phyloP scores from a whole-genome alignment of 2,329 filamentous ascomycete genomes.

The Fusarium sp. region DNA sequence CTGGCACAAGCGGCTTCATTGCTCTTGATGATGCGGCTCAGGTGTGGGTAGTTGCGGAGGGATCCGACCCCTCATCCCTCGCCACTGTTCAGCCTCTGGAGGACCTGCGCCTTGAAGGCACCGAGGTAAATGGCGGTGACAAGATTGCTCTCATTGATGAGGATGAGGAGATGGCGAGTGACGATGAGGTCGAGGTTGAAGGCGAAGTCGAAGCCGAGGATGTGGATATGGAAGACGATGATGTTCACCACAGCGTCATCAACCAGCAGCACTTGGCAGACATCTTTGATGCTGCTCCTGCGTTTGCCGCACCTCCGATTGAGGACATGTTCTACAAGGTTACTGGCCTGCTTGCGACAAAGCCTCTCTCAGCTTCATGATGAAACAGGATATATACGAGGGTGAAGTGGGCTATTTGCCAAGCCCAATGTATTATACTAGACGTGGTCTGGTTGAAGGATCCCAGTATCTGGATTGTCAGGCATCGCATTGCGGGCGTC shows the following conservation, averaged over 20 bases:
- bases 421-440: slow-evolving; percentile 34
- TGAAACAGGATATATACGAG: slow-evolving; percentile 29
- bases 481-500: slow-evolving; percentile 18
- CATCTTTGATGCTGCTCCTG: slow-evolving; percentile 77
- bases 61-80: slow-evolving; percentile 65
- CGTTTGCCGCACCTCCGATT: slow-evolving; percentile 77
- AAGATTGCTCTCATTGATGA: slow-evolving; percentile 51
- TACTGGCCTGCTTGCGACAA: slow-evolving; percentile 69
- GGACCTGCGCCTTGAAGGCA: slow-evolving; percentile 62
- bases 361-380: slow-evolving; percentile 55
- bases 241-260: slow-evolving; percentile 70
- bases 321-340: slow-evolving; percentile 83
- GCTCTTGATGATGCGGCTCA: slow-evolving; percentile 81
- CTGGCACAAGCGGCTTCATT: slow-evolving; percentile 77
- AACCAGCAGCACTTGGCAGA: slow-evolving; percentile 75
- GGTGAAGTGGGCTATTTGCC: slow-evolving; percentile 13
- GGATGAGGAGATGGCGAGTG: slow-evolving; percentile 57
- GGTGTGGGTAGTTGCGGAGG: slow-evolving; percentile 72
- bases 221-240: slow-evolving; percentile 59
- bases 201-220: slow-evolving; percentile 57
- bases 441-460: slow-evolving; percentile 29
- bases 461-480: slow-evolving; percentile 12
- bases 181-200: slow-evolving; percentile 54
- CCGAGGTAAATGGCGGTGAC: slow-evolving; percentile 44
- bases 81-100: slow-evolving; percentile 67